Evolutionary conservation across 2,329 filamentous ascomycete species (phyloP).

Genomic region (Blumeria hordei): DNA sequence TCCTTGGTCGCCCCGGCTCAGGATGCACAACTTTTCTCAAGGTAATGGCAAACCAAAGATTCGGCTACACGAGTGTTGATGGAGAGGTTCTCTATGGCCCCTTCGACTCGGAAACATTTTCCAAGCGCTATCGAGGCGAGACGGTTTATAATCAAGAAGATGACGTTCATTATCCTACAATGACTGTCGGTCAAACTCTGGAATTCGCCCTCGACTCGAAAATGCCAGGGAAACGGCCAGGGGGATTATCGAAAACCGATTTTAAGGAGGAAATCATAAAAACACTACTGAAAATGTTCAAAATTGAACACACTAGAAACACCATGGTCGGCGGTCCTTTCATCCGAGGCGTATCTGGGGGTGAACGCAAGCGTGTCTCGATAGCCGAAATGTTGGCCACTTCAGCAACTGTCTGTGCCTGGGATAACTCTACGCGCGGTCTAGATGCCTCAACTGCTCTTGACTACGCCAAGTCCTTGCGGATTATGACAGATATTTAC

Average conservation of each 20-base stretch:
- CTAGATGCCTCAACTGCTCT: constrained; percentile 57
- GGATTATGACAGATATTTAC: constrained; percentile 53
- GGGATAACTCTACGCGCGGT: constrained; percentile 65
- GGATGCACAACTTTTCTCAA: constrained; percentile 31
- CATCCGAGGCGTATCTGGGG: constrained; percentile 57
- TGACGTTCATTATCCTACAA: constrained; percentile 58
- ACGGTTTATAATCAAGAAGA: constrained; percentile 73
- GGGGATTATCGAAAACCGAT: constrained; percentile 43
- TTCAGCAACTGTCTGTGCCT: constrained; percentile 48
- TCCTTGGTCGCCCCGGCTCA: constrained; percentile 15
- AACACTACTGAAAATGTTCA: constrained; percentile 72
- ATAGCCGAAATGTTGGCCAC: constrained; percentile 58
- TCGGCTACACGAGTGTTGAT: constrained; percentile 29
- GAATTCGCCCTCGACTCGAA: constrained; percentile 70
- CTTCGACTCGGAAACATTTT: constrained; percentile 45
- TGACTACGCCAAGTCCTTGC: constrained; percentile 47
- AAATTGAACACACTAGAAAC: constrained; percentile 67
- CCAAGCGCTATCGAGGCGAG: constrained; percentile 51
- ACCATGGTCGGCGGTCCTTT: constrained; percentile 71
- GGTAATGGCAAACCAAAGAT: constrained; percentile 28
- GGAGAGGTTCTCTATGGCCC: constrained; percentile 60
- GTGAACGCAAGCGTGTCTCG: constrained; percentile 57
- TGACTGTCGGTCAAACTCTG: constrained; percentile 73
- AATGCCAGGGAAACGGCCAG: constrained; percentile 56
- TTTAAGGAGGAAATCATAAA: constrained; percentile 58